Percentiles rank a stretch among this genome's conserved stretches.
These are phyloP conservation scores for Arabis alpina DNA, from an alignment of 345 rosid species.

Conservation along the genomic window DNA sequence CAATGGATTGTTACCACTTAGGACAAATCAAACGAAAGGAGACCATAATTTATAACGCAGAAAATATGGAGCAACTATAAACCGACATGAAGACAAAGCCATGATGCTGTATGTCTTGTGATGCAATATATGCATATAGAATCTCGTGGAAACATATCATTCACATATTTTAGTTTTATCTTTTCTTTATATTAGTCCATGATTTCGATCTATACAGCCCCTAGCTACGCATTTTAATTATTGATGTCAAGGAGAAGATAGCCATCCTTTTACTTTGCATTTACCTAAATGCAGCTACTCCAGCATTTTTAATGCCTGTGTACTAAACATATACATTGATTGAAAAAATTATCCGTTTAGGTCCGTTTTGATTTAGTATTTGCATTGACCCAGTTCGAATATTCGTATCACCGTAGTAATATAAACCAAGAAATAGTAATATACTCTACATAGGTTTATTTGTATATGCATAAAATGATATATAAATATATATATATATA, in stretches of 20 bases:
- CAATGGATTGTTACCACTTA: constrained; percentile 7
- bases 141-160: constrained; percentile 40
- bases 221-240: constrained; percentile 34
- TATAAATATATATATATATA: too few species aligned
- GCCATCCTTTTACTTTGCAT: constrained; percentile 18
- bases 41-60: constrained; percentile 17
- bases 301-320: constrained; percentile 4
- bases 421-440: too few species aligned
- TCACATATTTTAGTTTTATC: constrained; percentile 32
- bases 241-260: constrained; percentile 35
- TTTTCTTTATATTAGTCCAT: constrained; percentile 35
- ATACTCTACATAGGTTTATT: too few species aligned
- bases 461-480: too few species aligned
- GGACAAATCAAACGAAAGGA: constrained; percentile 7
- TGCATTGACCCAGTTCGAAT: too few species aligned
- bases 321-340: neutral
- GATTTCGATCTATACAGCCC: constrained; percentile 40
- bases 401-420: too few species aligned
- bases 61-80: constrained; percentile 38
- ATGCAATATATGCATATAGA: constrained; percentile 28
- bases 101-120: constrained; percentile 45
- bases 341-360: neutral
- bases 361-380: too few species aligned
- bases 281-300: constrained; percentile 20
- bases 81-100: constrained; percentile 45